phyloP scores from a whole-genome alignment of 192 early-diverging fungal species.

The Neocallimastix lanati region DNA sequence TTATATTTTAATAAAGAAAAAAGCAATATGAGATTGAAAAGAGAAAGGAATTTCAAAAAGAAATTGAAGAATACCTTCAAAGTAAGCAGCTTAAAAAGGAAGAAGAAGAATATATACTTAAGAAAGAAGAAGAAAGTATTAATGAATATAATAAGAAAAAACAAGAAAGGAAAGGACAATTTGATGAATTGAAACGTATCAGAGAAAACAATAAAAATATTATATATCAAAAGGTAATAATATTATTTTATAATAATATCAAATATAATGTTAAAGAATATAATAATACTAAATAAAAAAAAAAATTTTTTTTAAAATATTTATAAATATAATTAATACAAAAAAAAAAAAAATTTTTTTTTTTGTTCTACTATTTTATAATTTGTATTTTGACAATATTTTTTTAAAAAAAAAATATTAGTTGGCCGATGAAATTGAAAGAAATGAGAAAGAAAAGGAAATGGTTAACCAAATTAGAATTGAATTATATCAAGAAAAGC shows the following conservation, averaged over 20 bases:
- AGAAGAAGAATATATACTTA: not conserved
- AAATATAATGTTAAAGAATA: too few relatives aligned
- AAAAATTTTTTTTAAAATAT: too few relatives aligned
- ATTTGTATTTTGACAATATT: too few relatives aligned
- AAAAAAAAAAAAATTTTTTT: too few relatives aligned
- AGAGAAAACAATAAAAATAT: not conserved
- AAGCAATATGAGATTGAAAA: not conserved
- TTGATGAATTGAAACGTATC: not conserved
- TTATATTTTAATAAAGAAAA: not conserved
- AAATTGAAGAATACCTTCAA: not conserved
- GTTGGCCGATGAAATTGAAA: slow-evolving; percentile 27
- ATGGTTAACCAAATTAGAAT: slow-evolving; percentile 34
- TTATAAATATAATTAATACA: too few relatives aligned
- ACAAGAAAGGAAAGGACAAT: not conserved
- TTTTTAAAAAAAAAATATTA: too few relatives aligned
- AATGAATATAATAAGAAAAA: not conserved
- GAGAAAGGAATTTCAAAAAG: not conserved
- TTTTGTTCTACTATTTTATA: too few relatives aligned
- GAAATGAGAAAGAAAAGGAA: slow-evolving; percentile 18
- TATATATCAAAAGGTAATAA: not conserved
- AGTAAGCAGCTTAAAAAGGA: not conserved
- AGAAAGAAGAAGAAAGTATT: not conserved
- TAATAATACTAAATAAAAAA: too few relatives aligned
- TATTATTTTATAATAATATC: too few relatives aligned
- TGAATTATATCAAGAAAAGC: slow-evolving; percentile 33